Evolutionary conservation across 108 stramenopile genomes (phyloP).

Genomic region (Cafeteria roenbergensis): DNA sequence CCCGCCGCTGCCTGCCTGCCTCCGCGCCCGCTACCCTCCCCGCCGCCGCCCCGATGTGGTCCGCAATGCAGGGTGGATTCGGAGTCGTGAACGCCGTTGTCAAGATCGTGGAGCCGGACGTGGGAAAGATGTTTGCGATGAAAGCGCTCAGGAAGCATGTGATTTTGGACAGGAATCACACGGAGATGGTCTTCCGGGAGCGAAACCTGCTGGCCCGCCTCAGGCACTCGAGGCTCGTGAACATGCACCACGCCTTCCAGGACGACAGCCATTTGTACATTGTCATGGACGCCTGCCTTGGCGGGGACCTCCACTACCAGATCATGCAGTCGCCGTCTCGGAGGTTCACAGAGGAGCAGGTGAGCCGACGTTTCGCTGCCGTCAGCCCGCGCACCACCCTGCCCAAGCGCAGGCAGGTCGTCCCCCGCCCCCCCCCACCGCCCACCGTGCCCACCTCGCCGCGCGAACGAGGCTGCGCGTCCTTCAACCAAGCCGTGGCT

Average conservation of each 20-base stretch:
- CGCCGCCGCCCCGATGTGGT: no score
- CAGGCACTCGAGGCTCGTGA: conserved; percentile 7
- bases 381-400: no score
- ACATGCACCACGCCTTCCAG: conserved; percentile 21
- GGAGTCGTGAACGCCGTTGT: neutral
- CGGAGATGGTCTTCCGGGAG: conserved; percentile 11
- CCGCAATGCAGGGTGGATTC: neutral
- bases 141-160: neutral
- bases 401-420: no score
- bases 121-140: neutral
- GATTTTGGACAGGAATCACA: neutral
- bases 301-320: conserved; percentile 20
- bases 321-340: conserved; percentile 7
- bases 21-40: no score
- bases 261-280: conserved; percentile 16
- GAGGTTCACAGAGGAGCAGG: conserved; percentile 5
- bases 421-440: no score
- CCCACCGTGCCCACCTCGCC: no score
- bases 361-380: no score
- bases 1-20: no score
- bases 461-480: no score
- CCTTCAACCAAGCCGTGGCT: neutral
- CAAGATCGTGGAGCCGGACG: neutral
- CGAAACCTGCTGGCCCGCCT: conserved; percentile 12
- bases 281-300: conserved; percentile 17